Percentiles rank a stretch among this genome's conserved stretches.
These are phyloP conservation scores for Colletotrichum nymphaeae DNA, from an alignment of 2,329 filamentous ascomycete species.

Conservation along the genomic window DNA sequence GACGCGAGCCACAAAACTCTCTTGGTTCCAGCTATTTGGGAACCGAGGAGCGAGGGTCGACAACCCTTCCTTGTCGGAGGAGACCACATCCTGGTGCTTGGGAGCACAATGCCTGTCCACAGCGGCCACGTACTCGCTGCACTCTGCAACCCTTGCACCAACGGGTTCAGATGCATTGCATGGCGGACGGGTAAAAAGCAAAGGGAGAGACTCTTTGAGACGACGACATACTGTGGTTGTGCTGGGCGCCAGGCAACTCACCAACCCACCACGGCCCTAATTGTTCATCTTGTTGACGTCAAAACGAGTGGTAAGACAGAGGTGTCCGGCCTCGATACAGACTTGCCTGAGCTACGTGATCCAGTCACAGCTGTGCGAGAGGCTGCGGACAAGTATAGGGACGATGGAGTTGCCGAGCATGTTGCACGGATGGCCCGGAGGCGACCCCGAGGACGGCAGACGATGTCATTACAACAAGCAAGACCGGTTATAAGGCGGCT, in stretches of 20 bases:
- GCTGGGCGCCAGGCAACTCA: neutral
- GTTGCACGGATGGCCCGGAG: constrained; percentile 13
- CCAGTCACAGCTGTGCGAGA: constrained; percentile 11
- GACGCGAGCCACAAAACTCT: constrained; percentile 38
- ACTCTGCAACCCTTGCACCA: constrained; percentile 28
- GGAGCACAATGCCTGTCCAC: constrained; percentile 29
- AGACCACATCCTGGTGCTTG: constrained; percentile 26
- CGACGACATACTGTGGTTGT: constrained; percentile 6
- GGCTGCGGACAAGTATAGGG: constrained; percentile 11
- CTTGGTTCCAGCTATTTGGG: constrained; percentile 36
- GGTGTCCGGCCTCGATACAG: neutral
- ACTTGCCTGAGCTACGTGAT: neutral
- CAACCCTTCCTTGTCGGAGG: constrained; percentile 30
- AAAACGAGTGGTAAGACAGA: constrained; percentile 1
- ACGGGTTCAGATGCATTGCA: constrained; percentile 25
- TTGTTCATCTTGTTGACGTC: constrained; percentile 14
- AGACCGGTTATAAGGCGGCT: neutral
- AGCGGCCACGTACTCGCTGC: constrained; percentile 33
- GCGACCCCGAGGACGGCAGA: constrained; percentile 5
- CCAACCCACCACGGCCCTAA: neutral
- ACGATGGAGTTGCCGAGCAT: neutral
- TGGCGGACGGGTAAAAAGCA: constrained; percentile 20
- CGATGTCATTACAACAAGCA: constrained; percentile 3
- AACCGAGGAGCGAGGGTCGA: constrained; percentile 28
- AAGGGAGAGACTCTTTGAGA: constrained; percentile 27